Evolutionary conservation across 148 eudicot genomes (phyloP), one percentile per base, ranked within the genome.

Genomic region (Silene uniflora): DNA sequence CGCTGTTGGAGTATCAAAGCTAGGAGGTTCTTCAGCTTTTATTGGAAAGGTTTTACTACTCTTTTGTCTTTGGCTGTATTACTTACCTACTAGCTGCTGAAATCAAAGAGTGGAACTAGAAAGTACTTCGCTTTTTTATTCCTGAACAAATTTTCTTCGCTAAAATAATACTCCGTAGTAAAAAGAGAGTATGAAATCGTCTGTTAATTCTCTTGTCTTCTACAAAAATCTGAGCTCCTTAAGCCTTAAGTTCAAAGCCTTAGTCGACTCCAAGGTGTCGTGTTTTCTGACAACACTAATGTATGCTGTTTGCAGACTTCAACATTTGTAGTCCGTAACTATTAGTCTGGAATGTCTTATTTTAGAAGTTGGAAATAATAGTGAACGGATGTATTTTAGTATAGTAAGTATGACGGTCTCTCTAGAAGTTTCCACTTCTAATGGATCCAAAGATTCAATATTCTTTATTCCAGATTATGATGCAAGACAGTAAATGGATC

Each of bases 11-110:
- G 78, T 94, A 56, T 75, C 98, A 10, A 89, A 89, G 63, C 71
- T 94, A 70, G 98, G 98, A 68, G 98, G 98, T 66, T 91, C 93
- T 39, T 83, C 98, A 0, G 92, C 92, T 79, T 93, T 93, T 75
- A 85, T 93, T 74, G 98, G 98, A 75, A 93, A 93, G 97, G 95
- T 94, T 73, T 72, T 24, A 35, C 62, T 14, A 70, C 22, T 35
- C 12, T 27, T 72, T 32, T 49, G 24, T 77, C 56, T 7, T 52
- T 16, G 16, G 23, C 7, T 59, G 24, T 59, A 21, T 58, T 58
- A 8, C 29, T 62, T 62, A 8, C 65, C 39, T 35, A 35, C 39
- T 35, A 64, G 68, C 13, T 64, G 42, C 10, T 64, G 68, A 25
- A 29, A 25, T 29, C 42, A 64, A 27, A 64, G 68, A 64, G 68